Base-by-base conservation (phyloP, 331 rosid species). In the Rhamnella rubrinervis region DNA sequence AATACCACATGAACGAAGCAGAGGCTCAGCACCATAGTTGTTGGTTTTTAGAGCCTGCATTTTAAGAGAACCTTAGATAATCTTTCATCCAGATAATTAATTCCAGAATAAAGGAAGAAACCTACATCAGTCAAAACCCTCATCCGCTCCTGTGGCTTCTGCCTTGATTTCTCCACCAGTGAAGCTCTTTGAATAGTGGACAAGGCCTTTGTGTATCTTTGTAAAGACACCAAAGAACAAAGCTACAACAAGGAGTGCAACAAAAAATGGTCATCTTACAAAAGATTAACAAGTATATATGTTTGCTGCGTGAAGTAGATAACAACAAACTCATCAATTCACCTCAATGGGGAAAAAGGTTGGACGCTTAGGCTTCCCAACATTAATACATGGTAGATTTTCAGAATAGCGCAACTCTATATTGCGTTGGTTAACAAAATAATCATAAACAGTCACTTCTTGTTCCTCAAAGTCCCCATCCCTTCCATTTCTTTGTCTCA, bases 271-370 rank as follows among this genome's bases (percentile, higher is more conserved):
- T 71, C 16, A 56, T 20, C 10, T 35, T 21, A 66, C 11, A 68
- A 6, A 5, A 12, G 28, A 46, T 15, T 21, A 38, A 17, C 8
- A 8, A 41, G n/a, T 55, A 44, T 9, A 47, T n/a, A 17, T 2
- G 3, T 11, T 8, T 37, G 12, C 17, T n/a, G 38, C 26, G 55
- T 38, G 5, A 40, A 66, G 15, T 2, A 66, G 9, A 58, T 25
- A 0, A 31, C 52, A 28, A 35, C 20, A 60, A 25, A 49, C 25
- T 50, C 20, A 44, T 57, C 39, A 62, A 51, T 25, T 39, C 65
- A 95, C 99, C 99, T 95, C 97, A n/a, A 91, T n/a, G 2, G 97
- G 99, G 35, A 91, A 58, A 70, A 47, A 95, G 2, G 96, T 95
- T 1, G 99, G 99, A 6, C 92, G 82, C 73, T 95, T 91, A 0